Base-by-base conservation (phyloP, 768 basidiomycete genomes). In the Trametopsis cervina region DNA sequence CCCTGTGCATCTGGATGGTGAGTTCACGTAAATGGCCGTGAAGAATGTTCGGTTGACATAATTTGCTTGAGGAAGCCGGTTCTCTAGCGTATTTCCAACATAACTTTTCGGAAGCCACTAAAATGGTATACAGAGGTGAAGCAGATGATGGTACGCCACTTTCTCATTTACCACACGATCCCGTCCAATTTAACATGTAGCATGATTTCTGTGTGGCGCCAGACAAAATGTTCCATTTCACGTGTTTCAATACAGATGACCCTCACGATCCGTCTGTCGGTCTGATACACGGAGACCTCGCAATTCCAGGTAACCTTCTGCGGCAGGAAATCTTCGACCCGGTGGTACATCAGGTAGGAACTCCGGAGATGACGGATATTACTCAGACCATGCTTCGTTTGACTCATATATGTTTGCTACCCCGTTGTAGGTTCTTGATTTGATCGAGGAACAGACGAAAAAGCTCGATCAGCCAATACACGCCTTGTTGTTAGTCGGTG, bases 221-320 rank as follows among this genome's bases (percentile, higher is more conserved):
- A 91, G 89, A 83, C 23, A 83, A 78, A 47, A 83, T 82, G 71
- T 92, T 92, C 68, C 81, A 88, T 61, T 93, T 92, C 64, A 91
- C 82, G 25, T 91, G 88, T 64, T 93, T 93, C 73, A 92, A 92
- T 54, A 80, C 83, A 13, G 82, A 88, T 55, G 88, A 90, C 60
- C 80, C 83, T 6, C 76, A 89, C 57, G 90, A 93, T 63, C 76
- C 84, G 1, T 71, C 75, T 21, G 86, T 91, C 20, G 90, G 90
- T 1, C 68, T 92, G 45, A 69, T 85, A 51, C 85, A 92, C 57
- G 90, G 90, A 1, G 84, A 94, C 63, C 73, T 94, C 2, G 80
- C 80, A 11, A 87, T 93, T 54, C 86, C 88, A 2, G 90, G 90
- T 15, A 81, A 76, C 54, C 66, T 90, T 18, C 71, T 94, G 44